Evolutionary conservation across 371 early-diverging fungal genomes (phyloP).

Genomic region (Parasitella parasitica): DNA sequence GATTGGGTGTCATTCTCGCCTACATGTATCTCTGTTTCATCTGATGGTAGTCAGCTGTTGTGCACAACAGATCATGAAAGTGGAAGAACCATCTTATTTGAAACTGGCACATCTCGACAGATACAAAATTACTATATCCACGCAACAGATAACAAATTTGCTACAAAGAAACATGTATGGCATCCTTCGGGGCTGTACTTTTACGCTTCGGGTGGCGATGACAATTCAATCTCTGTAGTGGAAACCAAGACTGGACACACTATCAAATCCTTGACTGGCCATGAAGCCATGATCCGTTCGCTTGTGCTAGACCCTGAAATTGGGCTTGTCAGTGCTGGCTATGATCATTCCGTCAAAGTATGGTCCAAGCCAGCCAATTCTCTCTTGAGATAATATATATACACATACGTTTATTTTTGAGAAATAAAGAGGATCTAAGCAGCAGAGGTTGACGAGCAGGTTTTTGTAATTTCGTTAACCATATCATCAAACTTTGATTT

Average conservation of each 20-base stretch:
- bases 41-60: slow-evolving; percentile 59
- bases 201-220: slow-evolving; percentile 67
- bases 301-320: slow-evolving; percentile 28
- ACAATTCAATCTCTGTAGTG: slow-evolving; percentile 56
- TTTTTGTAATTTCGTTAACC: slow-evolving; percentile 46
- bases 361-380: slow-evolving; percentile 26
- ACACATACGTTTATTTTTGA: neutral
- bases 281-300: slow-evolving; percentile 50
- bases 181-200: slow-evolving; percentile 66
- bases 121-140: slow-evolving; percentile 68
- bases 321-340: slow-evolving; percentile 40
- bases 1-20: slow-evolving; percentile 84
- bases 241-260: slow-evolving; percentile 60
- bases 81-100: slow-evolving; percentile 72
- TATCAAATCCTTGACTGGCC: slow-evolving; percentile 50
- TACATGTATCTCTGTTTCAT: slow-evolving; percentile 60
- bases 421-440: neutral
- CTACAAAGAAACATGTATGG: slow-evolving; percentile 62
- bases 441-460: slow-evolving; percentile 33
- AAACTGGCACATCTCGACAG: slow-evolving; percentile 45
- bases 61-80: slow-evolving; percentile 70
- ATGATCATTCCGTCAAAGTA: slow-evolving; percentile 34
- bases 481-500: slow-evolving; percentile 59
- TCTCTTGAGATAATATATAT: slow-evolving; percentile 3
- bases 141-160: slow-evolving; percentile 57